These are phyloP conservation scores for Syzygium oleosum DNA, from an alignment of 345 rosid genomes.

Conservation along the genomic window DNA sequence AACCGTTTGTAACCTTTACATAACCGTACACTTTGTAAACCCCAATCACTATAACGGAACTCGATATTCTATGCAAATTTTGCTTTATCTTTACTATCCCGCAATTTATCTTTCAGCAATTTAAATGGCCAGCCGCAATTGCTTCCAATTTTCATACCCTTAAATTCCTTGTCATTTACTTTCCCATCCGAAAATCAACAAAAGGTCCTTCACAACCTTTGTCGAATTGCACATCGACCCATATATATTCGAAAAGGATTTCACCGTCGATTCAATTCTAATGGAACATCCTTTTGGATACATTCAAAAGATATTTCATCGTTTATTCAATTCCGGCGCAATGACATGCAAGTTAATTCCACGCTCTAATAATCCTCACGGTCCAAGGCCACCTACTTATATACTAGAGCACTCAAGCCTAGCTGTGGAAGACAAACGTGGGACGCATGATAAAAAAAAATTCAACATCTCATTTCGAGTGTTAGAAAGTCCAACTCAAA, in stretches of 20 bases:
- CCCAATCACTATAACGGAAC: not conserved
- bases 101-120: not conserved
- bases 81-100: not conserved
- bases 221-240: not conserved
- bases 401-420: not conserved
- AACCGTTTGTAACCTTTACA: not conserved
- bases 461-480: not conserved
- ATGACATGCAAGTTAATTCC: not conserved
- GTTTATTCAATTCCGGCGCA: not conserved
- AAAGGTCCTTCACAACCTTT: not conserved
- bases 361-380: not conserved
- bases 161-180: not conserved
- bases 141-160: not conserved
- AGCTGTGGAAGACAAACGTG: not conserved
- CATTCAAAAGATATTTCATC: not conserved
- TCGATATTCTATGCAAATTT: not conserved
- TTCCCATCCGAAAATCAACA: not conserved
- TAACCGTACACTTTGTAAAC: rapidly evolving
- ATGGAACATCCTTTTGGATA: too few relatives aligned
- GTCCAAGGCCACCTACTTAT: too few relatives aligned
- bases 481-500: too few relatives aligned
- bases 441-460: not conserved
- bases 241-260: too few relatives aligned
- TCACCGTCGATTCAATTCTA: not conserved
- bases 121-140: rapidly evolving